Evolutionary conservation across 176 grass and related monocot genomes (phyloP).

Genomic region (Raddia distichophylla): DNA sequence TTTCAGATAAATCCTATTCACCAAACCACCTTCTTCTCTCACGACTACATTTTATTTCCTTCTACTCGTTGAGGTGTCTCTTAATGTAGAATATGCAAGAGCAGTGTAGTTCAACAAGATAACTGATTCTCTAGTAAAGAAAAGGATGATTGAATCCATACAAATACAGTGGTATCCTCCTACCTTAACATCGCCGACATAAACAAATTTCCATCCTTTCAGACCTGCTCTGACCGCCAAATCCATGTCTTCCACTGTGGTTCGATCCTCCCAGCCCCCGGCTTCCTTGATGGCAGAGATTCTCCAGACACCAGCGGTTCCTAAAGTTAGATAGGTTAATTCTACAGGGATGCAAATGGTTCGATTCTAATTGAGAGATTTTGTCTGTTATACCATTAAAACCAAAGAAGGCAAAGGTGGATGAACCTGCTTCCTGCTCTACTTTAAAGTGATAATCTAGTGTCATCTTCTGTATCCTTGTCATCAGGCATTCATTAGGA

Average conservation of each 20-base stretch:
- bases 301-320: conserved; percentile 97
- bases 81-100: background rate
- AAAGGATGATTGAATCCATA: background rate
- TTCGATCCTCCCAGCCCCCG: conserved; percentile 94
- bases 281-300: conserved; percentile 82
- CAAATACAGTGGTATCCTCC: background rate
- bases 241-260: conserved; percentile 99
- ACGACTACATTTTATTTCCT: background rate
- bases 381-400: conserved; percentile 76
- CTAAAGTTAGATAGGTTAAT: conserved; percentile 50
- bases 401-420: conserved; percentile 85
- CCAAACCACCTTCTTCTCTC: background rate
- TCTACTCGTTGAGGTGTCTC: background rate
- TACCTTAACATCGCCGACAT: conserved; percentile 87
- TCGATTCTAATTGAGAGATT: conserved; percentile 18
- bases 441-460: conserved; percentile 99
- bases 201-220: conserved; percentile 95
- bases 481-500: conserved; percentile 80
- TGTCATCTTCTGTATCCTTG: conserved; percentile 99
- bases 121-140: background rate
- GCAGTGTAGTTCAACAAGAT: background rate
- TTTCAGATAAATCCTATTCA: conserved; percentile 5
- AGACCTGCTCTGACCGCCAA: conserved; percentile 86
- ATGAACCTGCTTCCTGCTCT: conserved; percentile 96
- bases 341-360: background rate